Base-by-base conservation (phyloP, 495 filamentous ascomycete species). In the Trypethelium eluteriae region DNA sequence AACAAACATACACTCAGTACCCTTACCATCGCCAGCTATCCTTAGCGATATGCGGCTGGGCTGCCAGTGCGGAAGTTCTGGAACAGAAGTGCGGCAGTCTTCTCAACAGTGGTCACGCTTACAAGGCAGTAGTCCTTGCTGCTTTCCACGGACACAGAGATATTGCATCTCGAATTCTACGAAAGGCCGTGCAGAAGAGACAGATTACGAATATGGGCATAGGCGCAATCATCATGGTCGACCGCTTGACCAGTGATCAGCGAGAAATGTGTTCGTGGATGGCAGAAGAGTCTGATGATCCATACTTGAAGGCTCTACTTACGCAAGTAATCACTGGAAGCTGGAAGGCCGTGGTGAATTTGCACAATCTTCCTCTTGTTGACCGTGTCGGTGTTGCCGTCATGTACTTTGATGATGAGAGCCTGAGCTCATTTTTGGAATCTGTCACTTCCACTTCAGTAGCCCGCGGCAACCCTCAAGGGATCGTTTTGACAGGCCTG, bases 281-380 rank as follows among this genome's bases (percentile, higher is more conserved):
- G 73, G 83, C 83, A 36, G 83, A 84, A 50, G 84, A 88, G 66
- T 80, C 88, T 12, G 81, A 82, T 0, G 94, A 98, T 70, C 91
- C 92, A 0, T 97, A 96, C 72, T 84, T 94, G 10, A 86, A 92
- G 62, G 92, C 93, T 0, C 88, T 98, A 64, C 89, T 96, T n/a
- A 87, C 90, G n/a, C 86, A 92, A 63, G 91, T 97, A 62, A 87
- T 90, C 62, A 92, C 89, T 34, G 91, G 91, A 7, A 85, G 95
- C 74, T 98, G 94, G 94, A 79, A 84, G 38, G 84, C 85, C 11
- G 91, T 98, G 32, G 84, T 90, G 65, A 83, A 90, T 62, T 92
- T 97, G 74, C 80, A 81, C 3, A 91, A 91, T 39, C 82, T 98
- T 0, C 91, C 94, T 0, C 82, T 98, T 14, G 84, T 85, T 50